Evolutionary conservation across 768 basidiomycete genomes (phyloP), one percentile per base, ranked within the genome.

Genomic region (Auricularia sp.): DNA sequence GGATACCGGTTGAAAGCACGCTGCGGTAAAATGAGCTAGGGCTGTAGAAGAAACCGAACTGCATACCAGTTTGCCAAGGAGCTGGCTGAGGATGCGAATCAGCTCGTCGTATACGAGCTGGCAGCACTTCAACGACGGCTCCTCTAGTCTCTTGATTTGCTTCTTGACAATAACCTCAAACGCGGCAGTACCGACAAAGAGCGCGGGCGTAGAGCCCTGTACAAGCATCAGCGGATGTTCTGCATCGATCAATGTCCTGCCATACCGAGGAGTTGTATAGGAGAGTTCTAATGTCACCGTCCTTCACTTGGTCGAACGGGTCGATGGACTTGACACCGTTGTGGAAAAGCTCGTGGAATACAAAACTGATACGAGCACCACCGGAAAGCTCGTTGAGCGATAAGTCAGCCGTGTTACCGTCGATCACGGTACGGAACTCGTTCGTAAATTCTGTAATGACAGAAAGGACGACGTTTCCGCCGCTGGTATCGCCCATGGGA

Each of bases 161-260:
- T 98, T 93, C 80, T 98, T 99, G 70, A 98, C 93, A 70, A 99
- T 98, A 66, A 95, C 92, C 71, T 99, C 97, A 71, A 99, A 99
- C 6, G 96, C 97, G 65, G 91, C 87, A 0, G 97, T 96, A 21
- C 96, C 94, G 62, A 99, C 95, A 73, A 99, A 98, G 4, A 99
- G 81, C 0, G 95, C 87, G 24, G 97, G 97, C 1, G 94, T 96
- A 5, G 94, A 97, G 73, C 97, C 97, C 39, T 42, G 39, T 42
- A 14, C 39, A 42, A 42, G 13, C 8, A 2, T 42, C 39, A 42
- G 89, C 94, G 67, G 0, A 63, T n/a, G 35, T 33, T 6, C 64
- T 61, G 3, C 18, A 21, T 33, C 64, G 64, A 6, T 33, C 29
- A 7, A 14, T 34, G n/a, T 54, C 29, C 29, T 34, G 21, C 21